These are phyloP conservation scores for Phycomyces nitens DNA, from an alignment of 192 early-diverging fungal species.

Conservation along the genomic window DNA sequence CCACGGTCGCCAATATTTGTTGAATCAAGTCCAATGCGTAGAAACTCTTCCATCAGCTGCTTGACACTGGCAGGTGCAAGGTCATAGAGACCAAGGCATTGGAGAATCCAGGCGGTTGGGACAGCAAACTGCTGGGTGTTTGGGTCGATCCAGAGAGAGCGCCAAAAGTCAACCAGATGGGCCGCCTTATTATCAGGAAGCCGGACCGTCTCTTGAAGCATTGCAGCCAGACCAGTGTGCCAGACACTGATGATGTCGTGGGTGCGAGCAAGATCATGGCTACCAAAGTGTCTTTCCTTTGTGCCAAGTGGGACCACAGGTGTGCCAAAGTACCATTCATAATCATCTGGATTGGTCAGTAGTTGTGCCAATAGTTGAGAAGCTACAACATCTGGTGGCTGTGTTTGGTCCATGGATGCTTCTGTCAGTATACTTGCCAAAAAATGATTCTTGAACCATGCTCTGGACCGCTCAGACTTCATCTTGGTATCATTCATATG, in stretches of 20 bases:
- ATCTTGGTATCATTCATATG: background rate
- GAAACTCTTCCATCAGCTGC: constrained; percentile 20
- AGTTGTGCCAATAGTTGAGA: constrained; percentile 1
- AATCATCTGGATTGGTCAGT: constrained; percentile 3
- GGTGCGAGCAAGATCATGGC: background rate
- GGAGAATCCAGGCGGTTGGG: constrained; percentile 14
- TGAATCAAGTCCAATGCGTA: constrained; percentile 4
- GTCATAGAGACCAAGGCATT: constrained; percentile 25
- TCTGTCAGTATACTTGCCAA: constrained; percentile 7
- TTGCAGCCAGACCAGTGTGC: constrained; percentile 9
- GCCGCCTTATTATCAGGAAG: constrained; percentile 2
- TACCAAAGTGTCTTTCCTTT: background rate
- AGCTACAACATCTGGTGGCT: background rate
- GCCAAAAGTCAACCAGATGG: constrained; percentile 5
- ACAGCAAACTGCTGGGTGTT: background rate
- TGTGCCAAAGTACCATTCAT: constrained; percentile 14
- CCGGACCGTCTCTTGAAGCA: constrained; percentile 20
- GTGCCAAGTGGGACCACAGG: background rate
- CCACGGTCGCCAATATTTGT: background rate
- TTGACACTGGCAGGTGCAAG: constrained; percentile 23
- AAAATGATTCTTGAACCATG: constrained; percentile 28
- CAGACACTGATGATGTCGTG: constrained; percentile 6
- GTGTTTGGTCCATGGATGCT: background rate
- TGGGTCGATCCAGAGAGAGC: constrained; percentile 1
- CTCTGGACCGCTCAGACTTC: background rate